Evolutionary conservation across 2,329 filamentous ascomycete genomes (phyloP).

Genomic region (Penicillium sp.): DNA sequence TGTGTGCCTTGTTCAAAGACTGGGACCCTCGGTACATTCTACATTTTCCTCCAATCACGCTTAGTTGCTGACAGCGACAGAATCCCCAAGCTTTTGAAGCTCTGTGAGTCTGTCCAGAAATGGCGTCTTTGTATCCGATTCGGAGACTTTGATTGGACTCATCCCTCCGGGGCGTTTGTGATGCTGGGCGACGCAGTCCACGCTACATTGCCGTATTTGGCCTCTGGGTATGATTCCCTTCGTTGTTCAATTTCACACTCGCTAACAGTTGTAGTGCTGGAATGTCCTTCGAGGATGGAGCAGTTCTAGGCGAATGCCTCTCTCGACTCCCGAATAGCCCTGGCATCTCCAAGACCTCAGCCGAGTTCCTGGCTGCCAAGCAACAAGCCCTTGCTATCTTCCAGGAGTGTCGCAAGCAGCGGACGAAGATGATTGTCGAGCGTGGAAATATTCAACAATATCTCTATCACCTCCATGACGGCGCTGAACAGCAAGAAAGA

Average conservation of each 20-base stretch:
- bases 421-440: constrained; percentile 61
- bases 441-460: constrained; percentile 62
- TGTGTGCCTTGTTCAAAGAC: constrained; percentile 54
- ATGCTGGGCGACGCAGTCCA: constrained; percentile 65
- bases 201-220: constrained; percentile 64
- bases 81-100: constrained; percentile 56
- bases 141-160: constrained; percentile 58
- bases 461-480: constrained; percentile 63
- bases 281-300: constrained; percentile 62
- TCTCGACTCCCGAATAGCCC: constrained; percentile 47
- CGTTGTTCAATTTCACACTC: not conserved
- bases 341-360: constrained; percentile 20
- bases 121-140: constrained; percentile 61
- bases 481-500: constrained; percentile 55
- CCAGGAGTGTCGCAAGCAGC: constrained; percentile 56
- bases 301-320: constrained; percentile 58
- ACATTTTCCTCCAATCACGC: fast-evolving
- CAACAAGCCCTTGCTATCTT: constrained; percentile 47
- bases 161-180: constrained; percentile 56
- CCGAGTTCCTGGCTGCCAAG: constrained; percentile 34
- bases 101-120: constrained; percentile 61
- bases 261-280: constrained; percentile 47
- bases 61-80: constrained; percentile 14
- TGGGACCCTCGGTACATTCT: constrained; percentile 54
- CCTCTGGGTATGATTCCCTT: constrained; percentile 39